A percentile compares a stretch with the other conserved stretches of the same genome.
Conservation (phyloP, 208 protist genomes). For the Crithidia bombi region DNA sequence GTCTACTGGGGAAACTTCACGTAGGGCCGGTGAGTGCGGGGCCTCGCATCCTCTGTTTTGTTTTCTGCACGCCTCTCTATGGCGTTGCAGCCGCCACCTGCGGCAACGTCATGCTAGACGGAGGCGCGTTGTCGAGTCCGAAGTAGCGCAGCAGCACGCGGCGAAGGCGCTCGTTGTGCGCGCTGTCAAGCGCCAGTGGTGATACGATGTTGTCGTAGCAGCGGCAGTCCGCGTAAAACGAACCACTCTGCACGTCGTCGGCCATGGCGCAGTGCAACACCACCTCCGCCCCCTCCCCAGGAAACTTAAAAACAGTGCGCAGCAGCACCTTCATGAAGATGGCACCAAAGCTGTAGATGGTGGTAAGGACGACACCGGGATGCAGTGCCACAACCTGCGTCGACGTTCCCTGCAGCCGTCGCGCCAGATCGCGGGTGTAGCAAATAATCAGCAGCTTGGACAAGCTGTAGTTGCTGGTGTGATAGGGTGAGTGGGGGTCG, state of each 20-base stretch:
- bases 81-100: conserved; percentile 7
- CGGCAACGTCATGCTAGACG: conserved; percentile 1
- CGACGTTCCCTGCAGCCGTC: conserved; percentile 34
- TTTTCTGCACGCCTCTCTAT: too few relatives aligned
- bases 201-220: conserved; percentile 38
- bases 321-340: conserved; percentile 44
- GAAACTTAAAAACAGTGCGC: conserved; percentile 60
- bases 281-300: conserved; percentile 52
- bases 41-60: too few relatives aligned
- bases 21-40: too few relatives aligned
- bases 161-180: conserved; percentile 40
- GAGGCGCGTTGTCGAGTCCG: conserved; percentile 16
- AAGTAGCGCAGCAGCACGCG: conserved; percentile 49
- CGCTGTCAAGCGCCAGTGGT: conserved; percentile 35
- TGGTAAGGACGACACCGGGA: conserved; percentile 55
- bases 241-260: conserved; percentile 32
- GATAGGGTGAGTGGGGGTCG: conserved; percentile 28
- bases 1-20: too few relatives aligned
- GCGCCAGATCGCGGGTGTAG: conserved; percentile 55
- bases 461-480: conserved; percentile 56
- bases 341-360: conserved; percentile 45
- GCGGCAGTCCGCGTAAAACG: conserved; percentile 50
- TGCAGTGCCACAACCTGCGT: conserved; percentile 38
- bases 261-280: conserved; percentile 48
- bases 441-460: conserved; percentile 61